Percentiles rank a stretch among this genome's conserved stretches.
Conservation (phyloP, 2,329 filamentous ascomycete species). For the Penicillium sp. region DNA sequence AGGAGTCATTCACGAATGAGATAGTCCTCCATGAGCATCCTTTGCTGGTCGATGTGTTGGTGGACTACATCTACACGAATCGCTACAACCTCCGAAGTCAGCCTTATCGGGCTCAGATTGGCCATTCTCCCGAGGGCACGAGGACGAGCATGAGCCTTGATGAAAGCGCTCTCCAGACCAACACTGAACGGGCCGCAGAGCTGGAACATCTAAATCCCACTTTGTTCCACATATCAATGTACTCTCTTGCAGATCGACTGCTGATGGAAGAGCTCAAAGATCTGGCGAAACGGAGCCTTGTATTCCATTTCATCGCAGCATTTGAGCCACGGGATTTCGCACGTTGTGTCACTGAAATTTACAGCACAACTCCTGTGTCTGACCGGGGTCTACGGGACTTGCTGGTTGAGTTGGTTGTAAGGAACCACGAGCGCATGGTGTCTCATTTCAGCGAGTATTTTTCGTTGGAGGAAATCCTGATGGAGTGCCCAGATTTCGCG, state of each 20-base stretch:
- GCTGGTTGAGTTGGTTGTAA: too few relatives aligned
- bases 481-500: too few relatives aligned
- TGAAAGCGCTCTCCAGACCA: rapidly evolving
- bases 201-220: neutral
- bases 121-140: neutral
- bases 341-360: neutral
- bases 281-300: neutral
- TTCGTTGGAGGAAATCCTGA: too few relatives aligned
- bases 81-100: neutral
- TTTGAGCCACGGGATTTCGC: neutral
- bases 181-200: neutral
- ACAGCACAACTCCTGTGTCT: neutral
- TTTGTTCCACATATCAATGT: neutral
- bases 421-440: too few relatives aligned
- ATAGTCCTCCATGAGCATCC: neutral
- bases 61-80: neutral
- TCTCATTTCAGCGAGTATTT: too few relatives aligned
- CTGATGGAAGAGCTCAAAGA: neutral
- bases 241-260: neutral
- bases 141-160: too few relatives aligned
- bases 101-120: neutral
- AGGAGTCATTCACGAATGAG: neutral
- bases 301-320: neutral
- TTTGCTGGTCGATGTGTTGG: neutral
- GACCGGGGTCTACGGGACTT: constrained; percentile 1